phyloP scores from a whole-genome alignment of 164 flowering plant species.

The Cinnamomum chago region DNA sequence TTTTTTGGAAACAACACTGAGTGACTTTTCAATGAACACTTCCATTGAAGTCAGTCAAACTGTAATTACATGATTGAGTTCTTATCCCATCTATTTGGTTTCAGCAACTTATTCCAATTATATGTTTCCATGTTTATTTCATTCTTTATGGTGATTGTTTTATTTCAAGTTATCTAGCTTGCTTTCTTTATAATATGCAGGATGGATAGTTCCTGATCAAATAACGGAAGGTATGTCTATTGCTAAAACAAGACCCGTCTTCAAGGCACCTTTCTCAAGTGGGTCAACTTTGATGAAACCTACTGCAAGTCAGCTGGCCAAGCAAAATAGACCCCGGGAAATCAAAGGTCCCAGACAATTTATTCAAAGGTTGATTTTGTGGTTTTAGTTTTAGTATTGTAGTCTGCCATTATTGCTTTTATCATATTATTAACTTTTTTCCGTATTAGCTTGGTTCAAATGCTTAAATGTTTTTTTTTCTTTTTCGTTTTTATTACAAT shows the following conservation, averaged over 20 bases:
- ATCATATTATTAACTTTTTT: neutral
- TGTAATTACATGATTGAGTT: too few relatives aligned
- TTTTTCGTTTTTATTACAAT: too few relatives aligned
- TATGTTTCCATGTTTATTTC: too few relatives aligned
- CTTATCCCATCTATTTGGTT: too few relatives aligned
- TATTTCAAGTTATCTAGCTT: neutral
- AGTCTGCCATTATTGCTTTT: neutral
- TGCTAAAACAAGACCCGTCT: constrained; percentile 24
- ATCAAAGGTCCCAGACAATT: constrained; percentile 37
- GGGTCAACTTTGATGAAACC: constrained; percentile 93
- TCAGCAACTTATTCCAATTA: too few relatives aligned
- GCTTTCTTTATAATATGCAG: constrained; percentile 24
- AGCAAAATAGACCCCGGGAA: constrained; percentile 52
- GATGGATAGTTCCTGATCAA: constrained; percentile 38
- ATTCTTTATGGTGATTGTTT: neutral
- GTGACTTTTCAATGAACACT: too few relatives aligned
- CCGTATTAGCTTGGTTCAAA: neutral
- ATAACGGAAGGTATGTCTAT: constrained; percentile 26
- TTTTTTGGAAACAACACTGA: too few relatives aligned
- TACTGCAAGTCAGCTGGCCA: constrained; percentile 93
- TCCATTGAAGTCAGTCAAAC: too few relatives aligned
- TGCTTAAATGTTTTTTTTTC: neutral
- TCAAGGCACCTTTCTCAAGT: constrained; percentile 36
- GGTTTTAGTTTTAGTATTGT: constrained; percentile 1
- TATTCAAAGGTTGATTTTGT: constrained; percentile 16